Evolutionary conservation across 208 protist species (phyloP).

Genomic region (Leishmania braziliensis): DNA sequence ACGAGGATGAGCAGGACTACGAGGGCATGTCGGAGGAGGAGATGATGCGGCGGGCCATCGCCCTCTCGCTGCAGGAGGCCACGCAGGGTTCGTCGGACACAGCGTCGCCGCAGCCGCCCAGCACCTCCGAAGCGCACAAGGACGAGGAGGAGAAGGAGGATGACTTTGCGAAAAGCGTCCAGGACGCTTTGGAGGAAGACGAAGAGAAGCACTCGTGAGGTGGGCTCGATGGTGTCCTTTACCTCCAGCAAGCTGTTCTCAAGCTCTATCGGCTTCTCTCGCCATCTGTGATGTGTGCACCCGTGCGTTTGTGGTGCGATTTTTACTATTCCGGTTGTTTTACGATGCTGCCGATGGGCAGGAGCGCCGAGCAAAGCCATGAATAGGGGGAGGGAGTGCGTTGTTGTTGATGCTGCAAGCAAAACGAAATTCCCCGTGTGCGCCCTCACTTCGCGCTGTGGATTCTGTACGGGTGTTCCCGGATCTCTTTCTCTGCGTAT

Average conservation of each 20-base stretch:
- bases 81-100: neutral
- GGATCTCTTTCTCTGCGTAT: neutral
- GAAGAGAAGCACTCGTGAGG: constrained; percentile 31
- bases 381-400: neutral
- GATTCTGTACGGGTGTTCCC: neutral
- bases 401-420: neutral
- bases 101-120: neutral
- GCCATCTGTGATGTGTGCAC: neutral
- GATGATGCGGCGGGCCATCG: constrained; percentile 75
- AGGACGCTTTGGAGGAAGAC: constrained; percentile 41
- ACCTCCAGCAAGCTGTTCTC: too few relatives aligned
- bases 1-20: constrained; percentile 30
- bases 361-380: neutral
- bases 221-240: neutral
- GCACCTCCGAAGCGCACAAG: neutral
- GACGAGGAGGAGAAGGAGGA: constrained; percentile 41
- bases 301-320: neutral
- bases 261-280: neutral
- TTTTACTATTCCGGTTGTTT: neutral
- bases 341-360: neutral
- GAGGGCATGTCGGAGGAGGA: constrained; percentile 87
- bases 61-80: constrained; percentile 78
- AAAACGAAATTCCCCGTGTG: too few relatives aligned
- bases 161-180: constrained; percentile 38
- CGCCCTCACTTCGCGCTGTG: neutral